These are phyloP conservation scores for Zoysia japonica DNA, from an alignment of 176 grass and related monocot species.

Conservation along the genomic window DNA sequence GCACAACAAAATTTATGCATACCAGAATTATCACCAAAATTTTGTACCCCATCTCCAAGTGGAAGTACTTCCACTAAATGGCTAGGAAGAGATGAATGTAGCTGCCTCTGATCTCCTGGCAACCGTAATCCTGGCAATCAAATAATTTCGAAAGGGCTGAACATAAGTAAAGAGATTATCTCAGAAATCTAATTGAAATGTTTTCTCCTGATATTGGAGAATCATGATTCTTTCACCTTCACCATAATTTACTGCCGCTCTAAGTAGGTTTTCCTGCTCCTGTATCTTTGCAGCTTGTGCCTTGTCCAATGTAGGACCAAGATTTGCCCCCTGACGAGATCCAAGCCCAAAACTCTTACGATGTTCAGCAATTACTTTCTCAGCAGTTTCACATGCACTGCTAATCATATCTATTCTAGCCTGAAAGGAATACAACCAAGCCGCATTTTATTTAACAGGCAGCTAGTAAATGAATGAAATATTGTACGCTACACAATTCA, in stretches of 20 bases:
- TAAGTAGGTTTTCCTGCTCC: constrained; percentile 82
- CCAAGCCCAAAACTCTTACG: constrained; percentile 80
- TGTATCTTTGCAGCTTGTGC: constrained; percentile 97
- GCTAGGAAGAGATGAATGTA: constrained; percentile 87
- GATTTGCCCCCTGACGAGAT: constrained; percentile 66
- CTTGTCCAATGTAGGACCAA: constrained; percentile 88
- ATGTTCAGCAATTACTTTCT: constrained; percentile 79
- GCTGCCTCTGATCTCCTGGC: constrained; percentile 72
- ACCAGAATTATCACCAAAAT: constrained; percentile 80
- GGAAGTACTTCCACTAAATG: constrained; percentile 81
- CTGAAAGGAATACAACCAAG: constrained; percentile 46
- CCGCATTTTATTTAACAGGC: constrained; percentile 24
- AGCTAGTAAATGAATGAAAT: constrained; percentile 3
- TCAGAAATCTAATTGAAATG: background rate
- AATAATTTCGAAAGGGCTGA: constrained; percentile 6
- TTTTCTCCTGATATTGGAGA: background rate
- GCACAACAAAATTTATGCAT: constrained; percentile 9
- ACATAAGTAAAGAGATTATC: constrained; percentile 29
- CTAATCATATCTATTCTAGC: constrained; percentile 94
- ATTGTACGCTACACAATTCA: constrained; percentile 15
- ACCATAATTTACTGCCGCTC: constrained; percentile 81
- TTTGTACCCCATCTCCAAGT: constrained; percentile 68
- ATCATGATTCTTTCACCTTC: constrained; percentile 62
- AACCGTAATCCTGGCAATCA: constrained; percentile 63
- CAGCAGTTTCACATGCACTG: constrained; percentile 91